Conservation (phyloP, 495 filamentous ascomycete species). For the Penicillium bialowiezense region DNA sequence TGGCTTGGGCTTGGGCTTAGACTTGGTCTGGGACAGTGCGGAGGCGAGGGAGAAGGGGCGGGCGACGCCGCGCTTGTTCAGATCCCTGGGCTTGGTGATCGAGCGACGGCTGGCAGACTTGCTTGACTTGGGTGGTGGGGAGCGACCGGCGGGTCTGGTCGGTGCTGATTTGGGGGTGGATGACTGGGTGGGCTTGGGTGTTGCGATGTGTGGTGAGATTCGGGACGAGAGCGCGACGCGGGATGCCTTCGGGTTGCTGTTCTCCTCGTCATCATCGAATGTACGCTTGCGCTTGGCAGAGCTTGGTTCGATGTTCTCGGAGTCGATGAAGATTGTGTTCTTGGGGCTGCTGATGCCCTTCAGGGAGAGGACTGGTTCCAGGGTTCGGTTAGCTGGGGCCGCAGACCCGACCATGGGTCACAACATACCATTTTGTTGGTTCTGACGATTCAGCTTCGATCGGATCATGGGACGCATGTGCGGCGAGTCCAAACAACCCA, state of each 20-base stretch:
- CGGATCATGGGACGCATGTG: constrained; percentile 43
- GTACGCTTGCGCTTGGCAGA: constrained; percentile 64
- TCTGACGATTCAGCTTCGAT: constrained; percentile 48
- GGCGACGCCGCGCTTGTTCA: constrained; percentile 35
- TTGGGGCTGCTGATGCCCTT: constrained; percentile 14
- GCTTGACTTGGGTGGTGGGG: constrained; percentile 33
- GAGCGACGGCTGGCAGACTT: constrained; percentile 37
- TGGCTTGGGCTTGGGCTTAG: constrained; percentile 8
- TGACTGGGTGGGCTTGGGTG: constrained; percentile 30
- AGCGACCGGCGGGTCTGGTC: constrained; percentile 41
- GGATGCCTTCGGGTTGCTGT: constrained; percentile 43
- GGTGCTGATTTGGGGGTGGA: constrained; percentile 34
- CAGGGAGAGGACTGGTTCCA: constrained; percentile 20
- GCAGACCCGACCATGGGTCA: background rate
- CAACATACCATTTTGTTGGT: constrained; percentile 54
- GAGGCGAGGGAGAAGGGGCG: constrained; percentile 76
- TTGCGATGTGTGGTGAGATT: constrained; percentile 32
- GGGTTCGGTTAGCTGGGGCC: constrained; percentile 5
- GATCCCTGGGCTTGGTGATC: constrained; percentile 48
- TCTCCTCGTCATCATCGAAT: constrained; percentile 52
- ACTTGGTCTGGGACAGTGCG: constrained; percentile 49
- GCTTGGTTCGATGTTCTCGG: constrained; percentile 79
- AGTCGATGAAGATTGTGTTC: constrained; percentile 46
- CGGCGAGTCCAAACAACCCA: constrained; percentile 41
- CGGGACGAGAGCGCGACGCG: constrained; percentile 32